phyloP scores from a whole-genome alignment of 495 filamentous ascomycete genomes.

The Talaromyces adpressus region DNA sequence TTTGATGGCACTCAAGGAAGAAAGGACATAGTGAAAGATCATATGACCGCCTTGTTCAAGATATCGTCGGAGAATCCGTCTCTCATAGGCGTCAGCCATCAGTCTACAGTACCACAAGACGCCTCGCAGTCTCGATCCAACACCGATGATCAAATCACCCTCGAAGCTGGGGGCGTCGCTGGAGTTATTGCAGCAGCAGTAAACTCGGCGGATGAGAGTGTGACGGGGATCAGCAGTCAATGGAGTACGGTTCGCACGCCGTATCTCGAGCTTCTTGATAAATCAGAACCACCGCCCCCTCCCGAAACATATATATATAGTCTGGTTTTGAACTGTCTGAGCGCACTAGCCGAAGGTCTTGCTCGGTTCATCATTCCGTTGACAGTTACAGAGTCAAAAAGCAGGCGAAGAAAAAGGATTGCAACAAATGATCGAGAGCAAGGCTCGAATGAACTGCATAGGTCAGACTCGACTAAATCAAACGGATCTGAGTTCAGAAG shows the following conservation, averaged over 20 bases:
- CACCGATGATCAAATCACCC: conserved; percentile 69
- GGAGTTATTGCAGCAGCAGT: conserved; percentile 79
- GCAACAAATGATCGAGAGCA: conserved; percentile 24
- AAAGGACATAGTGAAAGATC: conserved; percentile 70
- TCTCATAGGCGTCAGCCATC: conserved; percentile 78
- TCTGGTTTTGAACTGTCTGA: conserved; percentile 81
- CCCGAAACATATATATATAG: conserved; percentile 94
- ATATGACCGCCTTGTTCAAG: conserved; percentile 77
- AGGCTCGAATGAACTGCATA: conserved; percentile 33
- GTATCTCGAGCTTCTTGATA: conserved; percentile 92
- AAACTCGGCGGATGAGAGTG: conserved; percentile 53
- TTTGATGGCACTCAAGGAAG: conserved; percentile 69
- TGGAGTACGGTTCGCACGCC: conserved; percentile 86
- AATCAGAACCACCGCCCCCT: conserved; percentile 70
- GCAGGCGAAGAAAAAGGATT: conserved; percentile 45
- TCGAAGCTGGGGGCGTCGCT: conserved; percentile 80
- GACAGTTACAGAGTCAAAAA: conserved; percentile 58
- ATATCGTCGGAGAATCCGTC: conserved; percentile 83
- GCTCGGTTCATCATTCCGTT: conserved; percentile 89
- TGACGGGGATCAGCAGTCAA: conserved; percentile 71
- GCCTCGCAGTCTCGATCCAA: conserved; percentile 34
- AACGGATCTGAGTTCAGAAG: conserved; percentile 43
- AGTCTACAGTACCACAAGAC: conserved; percentile 67
- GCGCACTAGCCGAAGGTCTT: conserved; percentile 79
- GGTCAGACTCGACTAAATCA: conserved; percentile 22